Evolutionary conservation across 257 asterid genomes (phyloP), one percentile per base, ranked within the genome.

Genomic region (Buddleja alternifolia): DNA sequence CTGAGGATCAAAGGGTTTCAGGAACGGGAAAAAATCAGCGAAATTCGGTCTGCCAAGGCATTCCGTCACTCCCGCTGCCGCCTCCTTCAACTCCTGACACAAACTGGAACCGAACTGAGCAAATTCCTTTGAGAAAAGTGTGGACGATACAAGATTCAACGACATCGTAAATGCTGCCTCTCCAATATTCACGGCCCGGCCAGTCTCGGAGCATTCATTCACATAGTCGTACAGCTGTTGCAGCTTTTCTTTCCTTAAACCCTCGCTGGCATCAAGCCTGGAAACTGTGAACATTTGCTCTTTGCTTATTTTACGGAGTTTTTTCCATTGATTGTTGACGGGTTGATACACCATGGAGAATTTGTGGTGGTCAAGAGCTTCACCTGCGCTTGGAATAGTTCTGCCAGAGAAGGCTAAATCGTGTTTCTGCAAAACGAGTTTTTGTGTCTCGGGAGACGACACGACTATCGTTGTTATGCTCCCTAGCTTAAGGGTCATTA

Each of bases 61-160:
- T 29, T 66, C 34, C 90, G 81, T 61, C 42, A 85, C 60, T 1
- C 73, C 77, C 78, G 71, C 59, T 10, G 83, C 72, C 40, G 77
- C 48, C 2, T 85, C 88, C 87, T 73, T 80, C 63, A 84, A 70
- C 66, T 89, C 94, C 41, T 80, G 78, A n/a, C 75, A 75, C 8
- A 89, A 75, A 60, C 74, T 87, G 14, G 90, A 75, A 8, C 36
- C 54, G 10, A 80, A 78, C 48, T 61, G 72, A 4, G 84, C 85
- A 25, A 87, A 66, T 16, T 87, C 92, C 81, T 60, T 52, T 1
- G 95, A 87, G 41, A 87, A 87, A 47, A 89, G 76, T 0, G 86
- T 73, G 12, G 80, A 69, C 6, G 89, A 83, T 37, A 89, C 21
- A 51, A 82, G 52, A 70, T 85, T 86, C 75, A 84, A 17, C 57